phyloP scores from a whole-genome alignment of 441 rosid species.

The Syzygium malaccense region DNA sequence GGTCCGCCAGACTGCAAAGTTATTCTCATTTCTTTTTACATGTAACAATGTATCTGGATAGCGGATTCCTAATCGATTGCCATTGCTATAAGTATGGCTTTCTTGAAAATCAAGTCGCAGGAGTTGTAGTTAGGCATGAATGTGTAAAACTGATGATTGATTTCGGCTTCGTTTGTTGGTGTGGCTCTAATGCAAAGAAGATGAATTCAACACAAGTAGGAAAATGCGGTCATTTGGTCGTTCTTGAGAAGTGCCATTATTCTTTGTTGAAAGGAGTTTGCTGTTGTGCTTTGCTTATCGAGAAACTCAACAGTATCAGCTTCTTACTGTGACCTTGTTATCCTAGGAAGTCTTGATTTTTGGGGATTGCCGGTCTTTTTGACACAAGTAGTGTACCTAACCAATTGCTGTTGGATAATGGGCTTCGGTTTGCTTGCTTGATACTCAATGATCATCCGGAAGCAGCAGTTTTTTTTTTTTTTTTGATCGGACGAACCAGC shows the following conservation, averaged over 20 bases:
- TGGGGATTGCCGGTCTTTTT: not conserved
- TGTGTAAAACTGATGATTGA: not conserved
- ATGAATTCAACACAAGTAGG: not conserved
- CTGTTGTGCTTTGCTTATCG: not conserved
- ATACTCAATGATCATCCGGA: not conserved
- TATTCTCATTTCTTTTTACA: not conserved
- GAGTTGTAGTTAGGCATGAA: not conserved
- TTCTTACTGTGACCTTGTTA: not conserved
- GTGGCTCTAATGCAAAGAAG: not conserved
- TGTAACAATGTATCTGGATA: not conserved
- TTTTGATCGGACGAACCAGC: not conserved
- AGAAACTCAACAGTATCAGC: not conserved
- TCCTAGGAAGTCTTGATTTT: not conserved
- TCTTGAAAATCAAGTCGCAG: not conserved
- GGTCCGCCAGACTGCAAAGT: not conserved
- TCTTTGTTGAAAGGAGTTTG: not conserved
- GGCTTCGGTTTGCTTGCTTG: not conserved
- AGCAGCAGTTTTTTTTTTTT: not conserved
- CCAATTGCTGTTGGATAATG: not conserved
- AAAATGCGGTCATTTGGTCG: not conserved
- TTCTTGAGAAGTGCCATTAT: not conserved
- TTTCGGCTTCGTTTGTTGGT: not conserved
- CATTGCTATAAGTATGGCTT: not conserved
- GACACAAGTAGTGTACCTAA: not conserved
- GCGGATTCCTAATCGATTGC: not conserved